Evolutionary conservation across 208 protist species (phyloP), one percentile per base, ranked within the genome.

Genomic region (Leishmania braziliensis): DNA sequence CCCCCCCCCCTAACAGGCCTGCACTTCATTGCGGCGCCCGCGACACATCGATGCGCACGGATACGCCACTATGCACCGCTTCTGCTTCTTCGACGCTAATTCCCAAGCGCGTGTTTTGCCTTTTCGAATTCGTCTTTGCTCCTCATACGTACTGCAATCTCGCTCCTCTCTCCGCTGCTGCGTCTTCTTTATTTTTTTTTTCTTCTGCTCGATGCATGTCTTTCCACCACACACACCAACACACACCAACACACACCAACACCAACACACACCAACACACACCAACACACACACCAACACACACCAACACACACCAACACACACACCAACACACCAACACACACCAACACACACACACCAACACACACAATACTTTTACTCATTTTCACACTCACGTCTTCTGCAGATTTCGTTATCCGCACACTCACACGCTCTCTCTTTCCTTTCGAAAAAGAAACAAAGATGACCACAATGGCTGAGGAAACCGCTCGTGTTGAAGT

Each of bases 381-480:
- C 43, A 46, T 46, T 46, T 0, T 39, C 63, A 63, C 65, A 75
- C 33, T 8, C 20, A 29, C 69, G 60, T 81, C n/a, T 84, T 63
- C 3, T 36, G 23, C n/a, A 85, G 81, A 86, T 86, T 79, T 82
- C 77, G 68, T 78, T 51, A 51, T 88, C 77, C 63, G 71, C 84
- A 66, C 77, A 69, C 70, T 81, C 56, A 39, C 75, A 66, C 75
- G 26, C 62, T 46, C 58, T 70, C 36, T 70, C 81, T 82, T 80
- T 77, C 75, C 75, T 46, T 82, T 80, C 62, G 50, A 68, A 43
- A 81, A 60, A 39, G 72, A 65, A 77, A 75, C 60, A 77, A 69
- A 70, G 18, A 65, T 29, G 48, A 75, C 83, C 79, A 90, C 81
- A 84, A 97, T 97, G 93, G 91, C 93, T 95, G 93, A 97, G 90